Evolutionary conservation across 345 rosid genomes (phyloP), one percentile per base, ranked within the genome.

Genomic region (Ceriops tagal): DNA sequence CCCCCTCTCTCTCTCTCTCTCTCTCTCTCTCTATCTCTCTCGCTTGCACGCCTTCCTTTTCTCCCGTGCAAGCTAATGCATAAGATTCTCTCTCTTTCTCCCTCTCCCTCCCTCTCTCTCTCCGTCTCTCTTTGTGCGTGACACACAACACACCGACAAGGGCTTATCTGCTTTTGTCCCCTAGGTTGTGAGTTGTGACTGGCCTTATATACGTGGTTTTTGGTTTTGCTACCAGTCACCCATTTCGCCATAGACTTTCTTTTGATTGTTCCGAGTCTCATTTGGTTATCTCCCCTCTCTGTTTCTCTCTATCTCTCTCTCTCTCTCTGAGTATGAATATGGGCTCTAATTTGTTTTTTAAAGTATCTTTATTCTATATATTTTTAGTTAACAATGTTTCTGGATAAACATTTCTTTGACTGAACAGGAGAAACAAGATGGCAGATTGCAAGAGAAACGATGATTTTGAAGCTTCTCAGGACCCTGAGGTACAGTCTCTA

Each of bases 381-480:
- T 24, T 69, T 62, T 39, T 6, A 34, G 24, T 1, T 30, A 63
- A 9, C 32, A 6, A 22, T 6, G 26, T 49, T 68, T 19, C 18
- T 28, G 5, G 61, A 65, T 58, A 61, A 43, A 65, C 57, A 13
- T 16, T 56, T 34, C 53, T 22, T 21, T n/a, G 64, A 39, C 46
- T n/a, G 8, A 56, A 31, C 59, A 71, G 77, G 68, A 58, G 28
- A 66, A 59, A 53, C 39, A 68, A 66, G 58, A 86, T 86, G 89
- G 85, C 84, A 18, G 88, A 80, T 61, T 81, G 61, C 83, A 83
- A 72, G 72, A 63, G 83, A 73, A 83, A 71, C 53, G 80, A 80
- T 19, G 83, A 82, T 53, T 66, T 64, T 16, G 68, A 69, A 19
- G 69, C 64, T 71, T 77, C 88, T 64, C 84, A 76, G 57, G 72